Base-by-base conservation (phyloP, 805 yeast genomes). In the Hanseniaspora valbyensis region DNA sequence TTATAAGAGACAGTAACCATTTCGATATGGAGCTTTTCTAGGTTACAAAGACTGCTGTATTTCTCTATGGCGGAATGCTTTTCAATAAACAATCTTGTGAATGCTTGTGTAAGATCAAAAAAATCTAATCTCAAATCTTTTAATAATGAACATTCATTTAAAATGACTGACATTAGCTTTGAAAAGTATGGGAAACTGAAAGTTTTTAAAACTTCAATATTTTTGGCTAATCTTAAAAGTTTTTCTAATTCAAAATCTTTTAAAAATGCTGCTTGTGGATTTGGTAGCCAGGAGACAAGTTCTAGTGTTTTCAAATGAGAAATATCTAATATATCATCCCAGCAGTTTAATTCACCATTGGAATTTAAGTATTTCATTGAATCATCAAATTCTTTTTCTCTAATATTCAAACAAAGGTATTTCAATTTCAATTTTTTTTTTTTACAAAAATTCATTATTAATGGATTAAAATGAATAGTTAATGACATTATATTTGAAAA, bases 401-500 rank as follows among this genome's bases (percentile, higher is more conserved):
- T 37, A 3, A 50, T 37, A 12, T 50, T 50, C 14, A 50, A 22
- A 19, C 39, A 37, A 8, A 50, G 19, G 3, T 33, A 22, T 18
- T 43, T 50, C 22, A 50, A 21, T 4, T 42, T 29, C 13, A 50
- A 25, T 13, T 19, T 26, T 12, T 30, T 28, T 12, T 25, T 26
- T 14, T 30, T 43, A 8, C 34, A 32, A 8, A 37, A 38, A 2
- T 26, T 33, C 38, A 22, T 38, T 9, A 34, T 5, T 16, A 50
- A 21, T 8, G 53, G 53, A 21, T 50, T 50, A n/a, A 50, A 44
- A 28, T 50, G 53, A 6, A 50, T 33, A 10, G 48, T 42, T 10
- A 50, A 14, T 4, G 53, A 38, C 12, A 30, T 46, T 8, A 50
- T 12, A 21, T 50, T 38, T 4, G 28, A 10, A 38, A 39, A 39